Percentiles rank a stretch among this genome's conserved stretches.
phyloP scores from a whole-genome alignment of 1,284 basidiomycete species.

The Ganoderma meredithae region DNA sequence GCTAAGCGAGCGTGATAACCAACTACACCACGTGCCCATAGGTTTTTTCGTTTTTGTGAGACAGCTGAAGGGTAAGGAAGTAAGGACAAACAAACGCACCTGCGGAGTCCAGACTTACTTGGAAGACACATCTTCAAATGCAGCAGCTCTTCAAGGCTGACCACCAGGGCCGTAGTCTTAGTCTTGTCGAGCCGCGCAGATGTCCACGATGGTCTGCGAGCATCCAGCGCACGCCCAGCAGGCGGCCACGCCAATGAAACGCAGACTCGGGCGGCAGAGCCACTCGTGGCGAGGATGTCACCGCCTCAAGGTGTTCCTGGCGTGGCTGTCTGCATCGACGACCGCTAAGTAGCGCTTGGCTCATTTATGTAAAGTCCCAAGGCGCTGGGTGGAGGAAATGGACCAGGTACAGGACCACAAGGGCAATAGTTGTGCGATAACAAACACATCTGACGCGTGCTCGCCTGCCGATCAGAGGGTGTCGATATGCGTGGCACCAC shows the following conservation, averaged over 20 bases:
- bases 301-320: slow-evolving; percentile 3
- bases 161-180: no score
- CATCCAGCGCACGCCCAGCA: background rate
- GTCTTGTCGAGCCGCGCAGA: background rate
- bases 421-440: slow-evolving; percentile 11
- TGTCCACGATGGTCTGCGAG: background rate
- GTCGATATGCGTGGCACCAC: background rate
- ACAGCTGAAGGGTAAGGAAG: no score
- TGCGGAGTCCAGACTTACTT: background rate
- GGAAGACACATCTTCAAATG: no score
- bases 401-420: slow-evolving; percentile 11
- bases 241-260: background rate
- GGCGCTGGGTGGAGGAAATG: background rate
- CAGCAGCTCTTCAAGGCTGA: no score
- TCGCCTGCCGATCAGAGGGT: slow-evolving; percentile 13
- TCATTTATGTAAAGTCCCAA: slow-evolving; percentile 4
- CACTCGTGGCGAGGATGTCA: background rate
- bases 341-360: background rate
- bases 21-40: slow-evolving; percentile 34
- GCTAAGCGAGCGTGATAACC: slow-evolving; percentile 37
- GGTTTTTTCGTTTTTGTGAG: background rate
- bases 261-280: background rate
- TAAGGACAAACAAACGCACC: background rate
- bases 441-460: slow-evolving; percentile 7
- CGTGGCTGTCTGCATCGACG: background rate